Evolutionary conservation across 108 stramenopile species (phyloP), one percentile per base, ranked within the genome.

Genomic region (Bacterosira constricta): DNA sequence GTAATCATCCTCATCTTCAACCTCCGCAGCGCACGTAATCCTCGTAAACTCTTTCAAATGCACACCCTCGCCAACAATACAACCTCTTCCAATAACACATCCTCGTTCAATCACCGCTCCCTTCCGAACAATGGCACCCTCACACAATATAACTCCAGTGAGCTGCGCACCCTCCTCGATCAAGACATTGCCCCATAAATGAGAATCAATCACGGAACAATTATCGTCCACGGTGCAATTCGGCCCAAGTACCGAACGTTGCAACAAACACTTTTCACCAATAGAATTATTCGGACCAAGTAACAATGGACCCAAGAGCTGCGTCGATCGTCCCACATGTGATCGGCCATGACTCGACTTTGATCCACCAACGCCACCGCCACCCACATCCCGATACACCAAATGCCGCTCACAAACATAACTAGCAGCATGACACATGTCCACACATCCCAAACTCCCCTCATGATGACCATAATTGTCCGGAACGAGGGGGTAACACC

Each of bases 401-500:
- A 82, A 83, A 51, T 86, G 84, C 11, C 86, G 66, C 58, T 86
- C 85, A 38, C 79, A 53, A 6, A 64, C 72, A 38, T 86, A 88
- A 30, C 77, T 79, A 26, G 56, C 77, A 6, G 39, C 59, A 26
- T 53, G 70, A 72, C 69, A 80, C 15, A 21, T 45, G 31, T 70
- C 55, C 29, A 67, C 73, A 65, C 62, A 66, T 27, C 71, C 65
- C 52, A 27, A 26, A 41, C 35, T 56, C 9, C 57, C 68, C 31
- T 25, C 20, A 35, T 50, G 64, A 54, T 71, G 79, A n/a, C n/a
- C n/a, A 76, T 56, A 86, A 62, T 90, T 88, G 62, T 97, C 96
- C 3, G 94, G 94, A 0, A 97, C 97, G 5, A 97, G 71, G 25
- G 98, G 98, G 77, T 99, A 97, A 75, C 87, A 88, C 98, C 98